Conservation (phyloP, 495 filamentous ascomycete species). For the Neurospora sp. region DNA sequence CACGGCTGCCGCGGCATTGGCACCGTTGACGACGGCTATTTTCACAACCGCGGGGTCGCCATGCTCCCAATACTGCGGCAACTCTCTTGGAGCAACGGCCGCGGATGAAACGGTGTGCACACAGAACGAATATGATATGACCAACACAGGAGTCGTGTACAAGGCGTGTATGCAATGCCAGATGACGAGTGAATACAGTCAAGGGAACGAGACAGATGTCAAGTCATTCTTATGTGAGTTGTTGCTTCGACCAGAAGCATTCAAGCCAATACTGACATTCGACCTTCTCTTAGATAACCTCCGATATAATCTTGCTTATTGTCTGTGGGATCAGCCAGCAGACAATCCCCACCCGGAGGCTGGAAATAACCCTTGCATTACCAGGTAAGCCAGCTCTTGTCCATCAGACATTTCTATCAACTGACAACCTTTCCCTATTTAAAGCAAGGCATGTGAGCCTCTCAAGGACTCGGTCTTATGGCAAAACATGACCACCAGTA, state of each 20-base stretch:
- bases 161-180: slow-evolving; percentile 34
- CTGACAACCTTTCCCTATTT: slow-evolving; percentile 3
- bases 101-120: slow-evolving; percentile 30
- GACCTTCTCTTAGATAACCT: slow-evolving; percentile 30
- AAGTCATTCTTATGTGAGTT: slow-evolving; percentile 32
- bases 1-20: slow-evolving; percentile 8
- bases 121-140: slow-evolving; percentile 15
- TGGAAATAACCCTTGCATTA: slow-evolving; percentile 27
- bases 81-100: slow-evolving; percentile 26
- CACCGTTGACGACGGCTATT: slow-evolving; percentile 21
- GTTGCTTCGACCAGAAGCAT: too few relatives aligned
- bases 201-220: slow-evolving; percentile 23
- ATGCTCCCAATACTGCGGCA: slow-evolving; percentile 34
- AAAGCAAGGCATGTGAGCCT: slow-evolving; percentile 30
- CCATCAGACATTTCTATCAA: neutral
- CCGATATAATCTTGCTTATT: slow-evolving; percentile 28
- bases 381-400: slow-evolving; percentile 19
- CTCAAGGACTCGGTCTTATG: slow-evolving; percentile 25
- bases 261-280: neutral
- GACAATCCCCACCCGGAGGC: slow-evolving; percentile 2
- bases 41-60: slow-evolving; percentile 29
- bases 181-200: slow-evolving; percentile 25
- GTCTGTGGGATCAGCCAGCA: slow-evolving; percentile 26
- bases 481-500: slow-evolving; percentile 24
- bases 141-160: slow-evolving; percentile 25